Conservation (phyloP, 495 filamentous ascomycete species). For the Pseudevernia furfuracea region DNA sequence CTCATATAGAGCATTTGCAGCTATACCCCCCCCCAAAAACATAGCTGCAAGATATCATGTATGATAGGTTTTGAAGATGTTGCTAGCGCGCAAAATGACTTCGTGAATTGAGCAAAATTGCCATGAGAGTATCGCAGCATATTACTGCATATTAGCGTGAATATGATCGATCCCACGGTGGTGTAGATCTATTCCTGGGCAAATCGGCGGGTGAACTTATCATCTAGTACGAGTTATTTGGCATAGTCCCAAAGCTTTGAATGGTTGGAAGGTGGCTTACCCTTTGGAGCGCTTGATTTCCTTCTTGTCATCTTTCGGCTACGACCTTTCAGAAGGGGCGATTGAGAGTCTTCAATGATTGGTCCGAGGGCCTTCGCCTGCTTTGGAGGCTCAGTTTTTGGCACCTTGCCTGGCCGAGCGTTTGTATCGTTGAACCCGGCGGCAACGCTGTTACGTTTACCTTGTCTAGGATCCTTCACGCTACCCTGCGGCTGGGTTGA, state of each 20-base stretch:
- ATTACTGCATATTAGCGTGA: too few relatives aligned
- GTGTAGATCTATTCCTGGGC: not conserved
- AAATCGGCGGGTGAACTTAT: conserved; percentile 9
- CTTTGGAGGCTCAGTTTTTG: not conserved
- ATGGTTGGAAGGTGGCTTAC: not conserved
- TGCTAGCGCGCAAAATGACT: too few relatives aligned
- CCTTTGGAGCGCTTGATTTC: not conserved
- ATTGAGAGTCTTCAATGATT: conserved; percentile 22
- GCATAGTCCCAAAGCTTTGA: not conserved
- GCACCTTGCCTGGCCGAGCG: not conserved
- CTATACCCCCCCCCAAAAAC: not conserved
- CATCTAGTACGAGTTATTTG: not conserved
- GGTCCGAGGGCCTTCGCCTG: conserved; percentile 6
- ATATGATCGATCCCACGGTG: too few relatives aligned
- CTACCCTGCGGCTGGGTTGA: conserved; percentile 6
- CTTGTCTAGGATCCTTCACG: conserved; percentile 5
- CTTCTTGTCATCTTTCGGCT: conserved; percentile 15
- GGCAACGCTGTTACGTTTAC: conserved; percentile 10
- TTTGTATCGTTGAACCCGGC: conserved; percentile 13
- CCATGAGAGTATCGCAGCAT: too few relatives aligned
- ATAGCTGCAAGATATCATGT: not conserved
- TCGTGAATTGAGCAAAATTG: too few relatives aligned
- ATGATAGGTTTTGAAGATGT: not conserved
- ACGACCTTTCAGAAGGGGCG: conserved; percentile 14
- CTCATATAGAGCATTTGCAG: not conserved